These are phyloP conservation scores for Amanita inopinata DNA, from an alignment of 768 basidiomycete species.

Conservation along the genomic window DNA sequence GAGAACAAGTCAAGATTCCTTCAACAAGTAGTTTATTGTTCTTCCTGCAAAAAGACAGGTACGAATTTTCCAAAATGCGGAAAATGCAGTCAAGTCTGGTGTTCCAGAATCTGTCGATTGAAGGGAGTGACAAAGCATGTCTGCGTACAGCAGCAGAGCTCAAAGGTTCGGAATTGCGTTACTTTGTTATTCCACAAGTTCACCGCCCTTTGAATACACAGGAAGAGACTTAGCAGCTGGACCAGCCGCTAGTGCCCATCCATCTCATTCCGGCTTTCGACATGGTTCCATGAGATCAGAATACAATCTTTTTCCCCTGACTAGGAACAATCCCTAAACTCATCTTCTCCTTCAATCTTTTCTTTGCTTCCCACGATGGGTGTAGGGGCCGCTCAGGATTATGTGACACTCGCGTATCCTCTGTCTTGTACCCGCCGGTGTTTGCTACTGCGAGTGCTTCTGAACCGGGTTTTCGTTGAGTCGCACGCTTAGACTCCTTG, in stretches of 20 bases:
- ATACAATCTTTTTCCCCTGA: conserved; percentile 83
- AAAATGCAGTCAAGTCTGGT: conserved; percentile 52
- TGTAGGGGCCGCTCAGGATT: conserved; percentile 47
- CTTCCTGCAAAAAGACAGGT: conserved; percentile 43
- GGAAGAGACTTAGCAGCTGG: too few species aligned
- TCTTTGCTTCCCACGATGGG: conserved; percentile 96
- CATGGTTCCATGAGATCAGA: conserved; percentile 19
- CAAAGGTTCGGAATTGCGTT: conserved; percentile 1
- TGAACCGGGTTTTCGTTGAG: background rate
- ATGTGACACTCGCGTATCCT: background rate
- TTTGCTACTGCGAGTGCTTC: background rate
- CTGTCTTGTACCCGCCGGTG: background rate
- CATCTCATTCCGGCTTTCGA: background rate
- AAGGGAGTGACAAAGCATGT: conserved; percentile 41
- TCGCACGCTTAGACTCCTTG: background rate
- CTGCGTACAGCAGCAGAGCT: conserved; percentile 20
- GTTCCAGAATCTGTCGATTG: conserved; percentile 51
- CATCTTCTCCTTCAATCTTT: conserved; percentile 63
- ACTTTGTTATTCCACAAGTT: too few species aligned
- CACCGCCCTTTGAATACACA: too few species aligned
- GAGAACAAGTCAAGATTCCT: conserved; percentile 47
- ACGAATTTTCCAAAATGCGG: conserved; percentile 53
- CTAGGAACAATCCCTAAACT: conserved; percentile 51
- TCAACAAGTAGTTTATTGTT: conserved; percentile 28
- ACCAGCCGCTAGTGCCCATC: too few species aligned